These are phyloP conservation scores for Barbarea vulgaris DNA, from an alignment of 345 rosid species.

Conservation along the genomic window DNA sequence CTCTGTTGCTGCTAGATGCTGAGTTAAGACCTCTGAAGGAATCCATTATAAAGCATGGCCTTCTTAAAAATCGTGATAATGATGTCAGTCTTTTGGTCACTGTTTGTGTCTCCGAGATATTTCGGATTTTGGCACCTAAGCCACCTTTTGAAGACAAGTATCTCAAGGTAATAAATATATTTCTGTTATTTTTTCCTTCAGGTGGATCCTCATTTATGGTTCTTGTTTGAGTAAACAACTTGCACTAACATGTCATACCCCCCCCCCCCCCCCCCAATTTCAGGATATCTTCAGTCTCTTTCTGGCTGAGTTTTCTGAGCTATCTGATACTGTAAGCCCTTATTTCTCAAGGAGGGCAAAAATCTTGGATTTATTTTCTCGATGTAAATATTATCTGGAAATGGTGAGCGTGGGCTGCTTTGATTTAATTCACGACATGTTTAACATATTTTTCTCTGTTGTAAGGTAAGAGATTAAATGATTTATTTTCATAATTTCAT, in stretches of 20 bases:
- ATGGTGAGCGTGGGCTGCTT: conserved; percentile 71
- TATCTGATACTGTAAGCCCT: conserved; percentile 68
- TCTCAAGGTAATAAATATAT: conserved; percentile 52
- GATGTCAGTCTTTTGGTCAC: conserved; percentile 78
- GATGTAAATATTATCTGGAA: conserved; percentile 69
- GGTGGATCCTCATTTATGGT: background rate
- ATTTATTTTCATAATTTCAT: background rate
- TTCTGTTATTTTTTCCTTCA: background rate
- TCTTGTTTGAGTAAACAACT: conserved; percentile 22
- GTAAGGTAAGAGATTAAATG: conserved; percentile 58
- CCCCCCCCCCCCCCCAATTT: no score
- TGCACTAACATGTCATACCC: conserved; percentile 6
- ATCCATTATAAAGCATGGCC: conserved; percentile 61
- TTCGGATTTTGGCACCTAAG: conserved; percentile 80
- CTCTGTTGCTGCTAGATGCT: conserved; percentile 43
- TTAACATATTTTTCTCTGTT: conserved; percentile 67
- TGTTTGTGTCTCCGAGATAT: conserved; percentile 68
- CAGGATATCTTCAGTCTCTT: conserved; percentile 77
- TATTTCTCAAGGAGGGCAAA: conserved; percentile 81
- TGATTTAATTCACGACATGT: conserved; percentile 75
- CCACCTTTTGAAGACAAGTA: conserved; percentile 74
- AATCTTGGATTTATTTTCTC: conserved; percentile 75
- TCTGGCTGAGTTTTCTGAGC: conserved; percentile 62
- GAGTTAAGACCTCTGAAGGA: conserved; percentile 58
- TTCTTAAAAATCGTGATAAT: conserved; percentile 63